Evolutionary conservation across 2,329 filamentous ascomycete species (phyloP), one percentile per base, ranked within the genome.

Genomic region (Claviceps monticola): DNA sequence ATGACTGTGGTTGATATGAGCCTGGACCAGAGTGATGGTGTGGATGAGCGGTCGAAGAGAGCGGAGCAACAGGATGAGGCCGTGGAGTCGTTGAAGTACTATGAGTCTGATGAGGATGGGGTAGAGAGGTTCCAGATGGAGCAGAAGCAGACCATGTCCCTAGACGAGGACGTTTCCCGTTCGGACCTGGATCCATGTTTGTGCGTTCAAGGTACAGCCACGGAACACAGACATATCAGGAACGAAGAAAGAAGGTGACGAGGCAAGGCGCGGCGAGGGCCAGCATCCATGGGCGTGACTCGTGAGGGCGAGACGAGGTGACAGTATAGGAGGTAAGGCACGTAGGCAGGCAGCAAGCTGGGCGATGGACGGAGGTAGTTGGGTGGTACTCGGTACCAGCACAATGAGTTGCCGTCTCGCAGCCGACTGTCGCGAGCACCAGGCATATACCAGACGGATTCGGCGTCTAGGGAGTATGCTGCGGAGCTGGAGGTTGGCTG

Each of bases 141-240:
- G 69, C 67, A 63, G 71, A 70, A 55, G 66, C 71, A 64, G 74
- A 68, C 72, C 73, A 74, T 64, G 71, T 64, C 48, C 66, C 57
- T 59, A 80, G 70, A 68, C 78, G 77, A 65, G 74, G 74, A 63
- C 78, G 76, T 71, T 82, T 82, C 62, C 66, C 68, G 62, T 80
- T 76, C 62, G 66, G 73, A 67, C 71, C 74, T 70, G 70, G 69
- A 69, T 82, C 78, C 79, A 82, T 82, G 72, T 68, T 76, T 71
- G 73, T 58, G 56, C 61, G 62, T 60, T 66, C 62, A 61, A 64
- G 64, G 62, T 65, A 61, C 60, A 62, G 56, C 55, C 56, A 59
- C 61, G 61, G 58, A 54, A 61, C 56, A 59, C 61, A 59, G 60
- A 65, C 59, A 61, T 64, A 66, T 66, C 60, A 64, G 61, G 60